Base-by-base conservation (phyloP, 164 flowering plant genomes). In the Umbilicus rupestris region DNA sequence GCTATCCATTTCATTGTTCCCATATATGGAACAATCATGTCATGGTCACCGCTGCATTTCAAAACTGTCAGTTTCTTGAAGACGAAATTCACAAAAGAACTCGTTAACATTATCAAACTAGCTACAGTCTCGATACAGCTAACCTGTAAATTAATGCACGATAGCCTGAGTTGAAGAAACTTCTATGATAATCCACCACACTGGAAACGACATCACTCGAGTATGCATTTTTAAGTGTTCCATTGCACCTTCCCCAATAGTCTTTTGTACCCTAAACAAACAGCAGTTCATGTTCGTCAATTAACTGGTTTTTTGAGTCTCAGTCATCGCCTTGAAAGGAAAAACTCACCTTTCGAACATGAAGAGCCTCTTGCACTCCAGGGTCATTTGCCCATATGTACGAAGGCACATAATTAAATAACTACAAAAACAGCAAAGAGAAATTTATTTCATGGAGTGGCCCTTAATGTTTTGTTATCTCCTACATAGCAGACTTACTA, bases 131-230 rank as follows among this genome's bases (percentile, higher is more conserved):
- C 7, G 7, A n/a, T n/a, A n/a, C n/a, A n/a, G n/a, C n/a, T n/a
- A n/a, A 78, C 81, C 76, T 78, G 74, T 68, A 78, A 31, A 78
- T 65, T 17, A 78, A 29, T 30, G 70, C 72, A 14, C 72, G 75
- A 15, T 52, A 58, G 24, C 66, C 58, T 28, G 10, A 66, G 0
- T 33, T 29, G 5, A 41, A 57, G 39, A 75, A 66, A 63, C 73
- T 64, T 1, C 59, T 60, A 63, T 78, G 78, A 67, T 75, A 70
- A 12, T 45, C 63, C 8, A 76, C 31, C 16, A 22, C 58, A 50
- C 68, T 70, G 0, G 3, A 0, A 2, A 70, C 64, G 22, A 67
- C 60, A 1, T 28, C 5, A 0, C 4, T 8, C 7, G 1, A 28
- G 17, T 22, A 22, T 7, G 17, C 19, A 37, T 68, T 68, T 30